Conservation (phyloP, 2,329 filamentous ascomycete genomes). For the Teratosphaeria pseudoeucalypti region DNA sequence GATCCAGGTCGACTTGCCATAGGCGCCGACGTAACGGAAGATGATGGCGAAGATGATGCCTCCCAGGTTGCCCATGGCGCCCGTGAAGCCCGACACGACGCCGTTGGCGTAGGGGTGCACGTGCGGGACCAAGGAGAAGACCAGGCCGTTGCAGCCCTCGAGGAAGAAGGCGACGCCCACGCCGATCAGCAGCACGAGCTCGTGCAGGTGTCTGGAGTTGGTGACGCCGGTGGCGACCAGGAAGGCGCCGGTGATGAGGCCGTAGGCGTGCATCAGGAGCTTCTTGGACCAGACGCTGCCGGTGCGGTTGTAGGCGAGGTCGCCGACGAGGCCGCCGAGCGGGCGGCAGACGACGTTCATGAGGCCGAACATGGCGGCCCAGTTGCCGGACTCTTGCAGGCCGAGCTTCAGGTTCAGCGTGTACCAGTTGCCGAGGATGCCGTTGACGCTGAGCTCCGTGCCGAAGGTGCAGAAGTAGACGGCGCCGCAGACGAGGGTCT, state of each 20-base stretch:
- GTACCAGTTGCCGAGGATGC: slow-evolving; percentile 51
- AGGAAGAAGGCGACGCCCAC: slow-evolving; percentile 71
- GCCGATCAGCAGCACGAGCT: slow-evolving; percentile 67
- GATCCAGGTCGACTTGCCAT: slow-evolving; percentile 66
- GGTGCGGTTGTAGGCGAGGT: slow-evolving; percentile 44
- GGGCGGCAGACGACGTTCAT: slow-evolving; percentile 61
- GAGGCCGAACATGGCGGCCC: slow-evolving; percentile 67
- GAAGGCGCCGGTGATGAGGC: slow-evolving; percentile 48
- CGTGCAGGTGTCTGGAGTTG: slow-evolving; percentile 50
- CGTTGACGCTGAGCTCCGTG: slow-evolving; percentile 51
- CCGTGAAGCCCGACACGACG: slow-evolving; percentile 64
- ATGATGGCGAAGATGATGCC: slow-evolving; percentile 76
- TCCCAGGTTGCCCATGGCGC: slow-evolving; percentile 72
- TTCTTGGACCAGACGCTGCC: slow-evolving; percentile 54
- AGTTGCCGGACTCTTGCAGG: slow-evolving; percentile 46
- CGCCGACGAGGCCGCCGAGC: slow-evolving; percentile 51
- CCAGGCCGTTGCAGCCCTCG: slow-evolving; percentile 76
- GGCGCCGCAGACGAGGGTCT: slow-evolving; percentile 41
- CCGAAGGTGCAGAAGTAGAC: slow-evolving; percentile 54
- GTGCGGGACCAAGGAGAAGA: slow-evolving; percentile 78
- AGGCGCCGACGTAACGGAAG: slow-evolving; percentile 66
- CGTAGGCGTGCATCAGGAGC: slow-evolving; percentile 46
- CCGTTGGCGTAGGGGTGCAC: slow-evolving; percentile 77
- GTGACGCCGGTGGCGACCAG: slow-evolving; percentile 53
- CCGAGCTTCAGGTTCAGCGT: slow-evolving; percentile 44